Base-by-base conservation (phyloP, 1,284 basidiomycete species). In the Lignosus rhinocerotis region DNA sequence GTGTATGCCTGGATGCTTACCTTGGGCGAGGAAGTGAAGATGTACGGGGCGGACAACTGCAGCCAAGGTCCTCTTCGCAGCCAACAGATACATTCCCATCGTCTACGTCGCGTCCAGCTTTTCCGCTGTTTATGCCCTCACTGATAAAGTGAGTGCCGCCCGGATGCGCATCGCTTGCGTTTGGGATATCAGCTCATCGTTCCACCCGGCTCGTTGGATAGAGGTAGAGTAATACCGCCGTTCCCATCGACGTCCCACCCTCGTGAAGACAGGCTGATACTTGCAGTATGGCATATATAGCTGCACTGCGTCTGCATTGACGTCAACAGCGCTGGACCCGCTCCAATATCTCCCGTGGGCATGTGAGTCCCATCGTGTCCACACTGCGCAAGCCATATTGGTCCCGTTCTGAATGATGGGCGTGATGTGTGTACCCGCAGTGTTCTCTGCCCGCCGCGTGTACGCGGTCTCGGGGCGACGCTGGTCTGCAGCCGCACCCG, bases 1-100 rank as follows among this genome's bases (percentile, higher is more conserved):
- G 45, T 39, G 12, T 61, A 54, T 34, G 59, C 61, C 14, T 64
- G 51, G 46, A 2, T 36, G 6, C 51, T 56, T n/a, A 61, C 59
- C 2, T 39, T 64, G 7, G 47, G 38, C n/a, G 32, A 48, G 3
- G 62, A 64, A 31, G 47, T 64, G 17, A 32, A 54, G 21, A 17
- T 64, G 62, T 59, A 56, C 17, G 33, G 38, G 44, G 21, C 50
- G 53, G 30, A 11, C 51, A 21, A 52, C 59, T 0, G 47, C 5
- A 6, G 56, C 52, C 7, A 49, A 44, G 6, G 4, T 56, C 11
- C 30, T 64, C 32, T 64, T 58, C 52, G 33, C 56, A 31, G 12
- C 42, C 19, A 59, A 56, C 50, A 41, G 59, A 30, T 64, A 64
- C n/a, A 10, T 43, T 0, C 41, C 56, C 1, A 21, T 61, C 7